Percentiles rank a stretch among this genome's conserved stretches.
Evolutionary conservation across 192 early-diverging fungal genomes (phyloP).

Genomic region (Phycomyces blakesleeanus): DNA sequence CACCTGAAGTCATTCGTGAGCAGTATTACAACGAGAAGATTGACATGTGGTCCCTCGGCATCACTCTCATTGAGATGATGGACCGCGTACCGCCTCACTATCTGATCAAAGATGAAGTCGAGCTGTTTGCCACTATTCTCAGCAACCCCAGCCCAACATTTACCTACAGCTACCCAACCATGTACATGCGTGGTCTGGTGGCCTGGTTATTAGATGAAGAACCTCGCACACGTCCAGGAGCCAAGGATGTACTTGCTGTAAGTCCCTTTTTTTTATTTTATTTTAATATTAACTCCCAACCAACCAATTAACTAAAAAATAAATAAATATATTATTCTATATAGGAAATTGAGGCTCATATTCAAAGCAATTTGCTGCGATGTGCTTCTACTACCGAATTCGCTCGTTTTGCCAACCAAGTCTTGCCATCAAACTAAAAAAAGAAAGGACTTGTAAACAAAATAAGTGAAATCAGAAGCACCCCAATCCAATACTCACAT

Average conservation of each 20-base stretch:
- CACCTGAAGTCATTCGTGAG: constrained; percentile 45
- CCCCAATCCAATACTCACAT: too few species aligned
- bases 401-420: constrained; percentile 25
- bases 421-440: constrained; percentile 18
- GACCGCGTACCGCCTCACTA: constrained; percentile 44
- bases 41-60: constrained; percentile 48
- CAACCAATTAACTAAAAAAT: neutral
- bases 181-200: constrained; percentile 37
- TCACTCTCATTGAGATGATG: constrained; percentile 48
- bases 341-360: constrained; percentile 36
- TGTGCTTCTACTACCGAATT: constrained; percentile 20
- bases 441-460: too few species aligned
- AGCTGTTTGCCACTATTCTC: constrained; percentile 31
- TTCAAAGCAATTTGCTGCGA: constrained; percentile 26
- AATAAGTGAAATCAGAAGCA: too few species aligned
- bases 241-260: constrained; percentile 32
- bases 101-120: constrained; percentile 27
- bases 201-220: constrained; percentile 36
- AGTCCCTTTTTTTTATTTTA: neutral
- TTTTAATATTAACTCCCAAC: constrained; percentile 6
- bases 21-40: constrained; percentile 43
- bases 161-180: constrained; percentile 30
- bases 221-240: constrained; percentile 25
- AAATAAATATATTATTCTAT: neutral
- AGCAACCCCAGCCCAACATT: constrained; percentile 34